These are phyloP conservation scores for Annulohypoxylon stygium DNA, from an alignment of 495 filamentous ascomycete genomes.

Conservation along the genomic window DNA sequence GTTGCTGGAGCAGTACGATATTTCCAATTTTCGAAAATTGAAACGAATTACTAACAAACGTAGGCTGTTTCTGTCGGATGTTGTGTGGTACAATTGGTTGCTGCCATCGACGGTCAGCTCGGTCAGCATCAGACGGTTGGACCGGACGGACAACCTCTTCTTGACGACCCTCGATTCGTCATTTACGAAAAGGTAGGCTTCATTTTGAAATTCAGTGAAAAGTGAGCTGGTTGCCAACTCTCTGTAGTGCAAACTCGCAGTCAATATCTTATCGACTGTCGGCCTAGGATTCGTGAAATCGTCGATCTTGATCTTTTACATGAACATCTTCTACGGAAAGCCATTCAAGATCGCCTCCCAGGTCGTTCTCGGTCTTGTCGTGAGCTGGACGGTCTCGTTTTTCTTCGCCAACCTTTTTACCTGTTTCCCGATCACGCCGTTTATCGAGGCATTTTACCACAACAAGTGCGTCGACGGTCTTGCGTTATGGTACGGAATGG, in stretches of 20 bases:
- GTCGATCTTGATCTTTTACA: slow-evolving; percentile 65
- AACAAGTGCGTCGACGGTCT: slow-evolving; percentile 45
- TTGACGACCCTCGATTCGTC: slow-evolving; percentile 48
- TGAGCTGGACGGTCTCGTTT: slow-evolving; percentile 58
- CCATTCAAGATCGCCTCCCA: slow-evolving; percentile 25
- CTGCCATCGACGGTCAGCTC: slow-evolving; percentile 44
- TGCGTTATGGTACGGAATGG: slow-evolving; percentile 46
- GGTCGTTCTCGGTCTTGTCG: slow-evolving; percentile 52
- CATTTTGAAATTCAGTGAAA: not conserved
- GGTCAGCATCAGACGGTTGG: slow-evolving; percentile 47
- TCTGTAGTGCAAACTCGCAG: slow-evolving; percentile 42
- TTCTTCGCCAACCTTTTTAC: slow-evolving; percentile 66
- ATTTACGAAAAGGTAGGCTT: slow-evolving; percentile 46
- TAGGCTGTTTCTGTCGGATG: slow-evolving; percentile 23
- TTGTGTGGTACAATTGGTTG: slow-evolving; percentile 14
- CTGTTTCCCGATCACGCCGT: slow-evolving; percentile 54
- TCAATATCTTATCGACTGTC: slow-evolving; percentile 65
- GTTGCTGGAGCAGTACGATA: slow-evolving; percentile 11
- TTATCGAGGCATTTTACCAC: slow-evolving; percentile 48
- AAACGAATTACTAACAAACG: not conserved
- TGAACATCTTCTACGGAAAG: slow-evolving; percentile 46
- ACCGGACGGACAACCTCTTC: slow-evolving; percentile 41
- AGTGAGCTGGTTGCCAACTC: not conserved
- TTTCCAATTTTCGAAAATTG: not conserved
- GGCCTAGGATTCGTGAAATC: slow-evolving; percentile 64